These are phyloP conservation scores for Colletotrichum somersetense DNA, from an alignment of 2,329 filamentous ascomycete species.

Conservation along the genomic window DNA sequence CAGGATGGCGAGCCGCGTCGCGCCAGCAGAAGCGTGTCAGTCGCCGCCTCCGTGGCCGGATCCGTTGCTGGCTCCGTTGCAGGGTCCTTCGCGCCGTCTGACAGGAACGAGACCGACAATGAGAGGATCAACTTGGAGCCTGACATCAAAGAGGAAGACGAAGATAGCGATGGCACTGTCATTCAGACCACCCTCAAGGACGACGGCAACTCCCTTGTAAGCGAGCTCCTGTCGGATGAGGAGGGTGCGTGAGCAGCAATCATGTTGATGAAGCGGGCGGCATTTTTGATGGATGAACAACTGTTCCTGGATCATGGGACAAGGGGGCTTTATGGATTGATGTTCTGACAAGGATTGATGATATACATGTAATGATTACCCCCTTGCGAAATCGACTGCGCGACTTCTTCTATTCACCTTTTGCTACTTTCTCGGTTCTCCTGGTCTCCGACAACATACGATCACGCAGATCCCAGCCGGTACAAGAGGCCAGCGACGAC, in stretches of 20 bases:
- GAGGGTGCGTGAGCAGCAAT: slow-evolving; percentile 47
- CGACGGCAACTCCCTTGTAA: slow-evolving; percentile 53
- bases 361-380: slow-evolving; percentile 37
- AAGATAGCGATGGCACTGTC: slow-evolving; percentile 47
- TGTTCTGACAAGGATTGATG: slow-evolving; percentile 31
- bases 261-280: background rate
- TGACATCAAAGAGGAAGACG: slow-evolving; percentile 63
- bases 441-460: background rate
- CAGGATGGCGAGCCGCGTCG: slow-evolving; percentile 54
- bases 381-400: slow-evolving; percentile 12
- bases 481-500: slow-evolving; percentile 70
- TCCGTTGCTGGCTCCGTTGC: slow-evolving; percentile 6
- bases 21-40: slow-evolving; percentile 60
- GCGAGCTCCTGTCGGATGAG: slow-evolving; percentile 57
- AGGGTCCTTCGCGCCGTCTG: slow-evolving; percentile 40
- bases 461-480: slow-evolving; percentile 56
- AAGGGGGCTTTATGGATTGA: slow-evolving; percentile 16
- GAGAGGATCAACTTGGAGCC: slow-evolving; percentile 59
- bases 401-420: background rate
- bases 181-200: slow-evolving; percentile 40
- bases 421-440: background rate
- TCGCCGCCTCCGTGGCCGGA: slow-evolving; percentile 46
- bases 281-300: slow-evolving; percentile 16
- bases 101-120: slow-evolving; percentile 48
- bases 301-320: slow-evolving; percentile 1